Base-by-base conservation (phyloP, 2,329 filamentous ascomycete species). In the Sphaerulina musiva region DNA sequence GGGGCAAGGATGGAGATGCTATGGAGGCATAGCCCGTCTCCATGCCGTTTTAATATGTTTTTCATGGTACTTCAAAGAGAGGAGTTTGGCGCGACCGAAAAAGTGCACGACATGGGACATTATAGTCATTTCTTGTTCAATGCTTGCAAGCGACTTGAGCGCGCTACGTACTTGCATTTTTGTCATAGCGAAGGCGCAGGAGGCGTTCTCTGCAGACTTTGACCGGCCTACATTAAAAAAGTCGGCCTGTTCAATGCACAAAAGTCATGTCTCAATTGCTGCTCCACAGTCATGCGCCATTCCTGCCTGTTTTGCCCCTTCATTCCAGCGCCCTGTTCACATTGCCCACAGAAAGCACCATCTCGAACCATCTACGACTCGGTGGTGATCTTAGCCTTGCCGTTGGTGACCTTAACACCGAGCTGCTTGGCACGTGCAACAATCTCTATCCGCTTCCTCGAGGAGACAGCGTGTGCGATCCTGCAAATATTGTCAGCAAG, bases 381-480 rank as follows among this genome's bases (percentile, higher is more conserved):
- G 69, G 90, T 95, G 70, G 92, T 95, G 76, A 98, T 87, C 84
- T 92, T 95, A 74, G 91, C 93, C 88, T 96, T 95, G 79, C 89
- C 78, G 84, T 98, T 98, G 75, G 93, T 98, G 76, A 98, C 92
- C 88, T 98, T 98, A 76, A 98, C 93, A 74, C 91, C 89, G 73
- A 98, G 81, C 79, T 95, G 86, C 88, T 97, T 97, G 66, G 93
- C 93, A 77, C 92, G 88, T 73, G 89, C 83, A 72, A 98, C 85
- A 79, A 98, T 98, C 73, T 96, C 91, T 78, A 98, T 86, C 78
- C 93, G 85, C 89, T 98, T 98, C 79, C 92, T 84, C 74, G 93
- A 95, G 62, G 93, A 98, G 76, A 98, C 93, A 76, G 89, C 87
- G 83, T 95, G 89, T 75, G 87, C 89, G 76, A 98, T 98, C 84